Evolutionary conservation across 805 yeast genomes (phyloP), one percentile per base, ranked within the genome.

Genomic region (Cyberlindnera maritima): DNA sequence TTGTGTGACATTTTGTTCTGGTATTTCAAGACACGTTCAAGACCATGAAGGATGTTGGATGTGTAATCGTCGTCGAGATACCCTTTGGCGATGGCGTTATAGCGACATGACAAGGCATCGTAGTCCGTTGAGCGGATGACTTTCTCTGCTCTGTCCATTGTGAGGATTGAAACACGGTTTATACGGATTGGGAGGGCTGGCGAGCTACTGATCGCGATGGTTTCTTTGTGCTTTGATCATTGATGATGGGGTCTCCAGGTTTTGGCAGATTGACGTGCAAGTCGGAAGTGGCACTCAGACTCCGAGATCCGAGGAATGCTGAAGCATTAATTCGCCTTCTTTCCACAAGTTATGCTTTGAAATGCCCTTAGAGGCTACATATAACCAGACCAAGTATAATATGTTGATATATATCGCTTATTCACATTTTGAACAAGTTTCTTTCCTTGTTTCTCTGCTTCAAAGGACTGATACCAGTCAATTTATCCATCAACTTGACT

Each of bases 51-150:
- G 3, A 59, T 26, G 11, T 50, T 43, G 15, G 41, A 23, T 2
- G 61, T 36, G 37, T 50, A 54, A 4, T 54, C 59, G 53, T 71
- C 84, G 29, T 65, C 61, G 29, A 81, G 59, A 55, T 85, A 84
- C 0, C 71, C 66, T 46, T 70, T 73, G 6, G 65, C 38, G 29
- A 74, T 69, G n/a, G 84, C 79, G 29, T 80, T 77, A 39, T 68
- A 54, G 20, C 88, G 72, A 53, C 88, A 80, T 13, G 86, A 74
- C n/a, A 85, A 61, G 0, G 91, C 91, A 62, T 84, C 90, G 48
- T 74, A 69, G 53, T 85, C 92, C 0, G 92, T 85, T 0, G 63
- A 49, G 11, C 65, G 33, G 17, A 61, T 48, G 2, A 43, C 43
- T 40, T 56, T 44, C 15, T 39, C 43, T 17, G 41, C 32, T 20